Conservation (phyloP, 306 rosid species). For the Hippophae tibetana region DNA sequence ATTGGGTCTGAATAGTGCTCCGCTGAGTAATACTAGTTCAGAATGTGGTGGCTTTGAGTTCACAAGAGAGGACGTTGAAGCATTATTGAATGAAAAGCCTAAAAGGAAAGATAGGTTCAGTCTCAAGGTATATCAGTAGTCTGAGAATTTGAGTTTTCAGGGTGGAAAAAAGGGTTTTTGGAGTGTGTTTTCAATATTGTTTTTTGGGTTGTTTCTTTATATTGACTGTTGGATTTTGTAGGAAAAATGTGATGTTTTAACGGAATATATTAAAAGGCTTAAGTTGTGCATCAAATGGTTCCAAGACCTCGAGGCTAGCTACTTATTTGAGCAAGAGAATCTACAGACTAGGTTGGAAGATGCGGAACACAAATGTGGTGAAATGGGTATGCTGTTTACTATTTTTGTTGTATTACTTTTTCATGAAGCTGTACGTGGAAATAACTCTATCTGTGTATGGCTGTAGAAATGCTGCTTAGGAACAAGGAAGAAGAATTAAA, state of each 20-base stretch:
- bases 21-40: slow-evolving; percentile 81
- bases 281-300: slow-evolving; percentile 91
- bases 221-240: slow-evolving; percentile 20
- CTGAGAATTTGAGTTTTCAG: slow-evolving; percentile 17
- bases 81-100: slow-evolving; percentile 64
- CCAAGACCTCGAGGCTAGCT: slow-evolving; percentile 81
- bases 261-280: slow-evolving; percentile 83
- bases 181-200: slow-evolving; percentile 5
- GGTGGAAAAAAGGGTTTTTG: slow-evolving; percentile 1
- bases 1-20: slow-evolving; percentile 62
- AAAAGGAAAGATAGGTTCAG: slow-evolving; percentile 86
- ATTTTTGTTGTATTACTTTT: slow-evolving; percentile 1
- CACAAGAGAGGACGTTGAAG: slow-evolving; percentile 86
- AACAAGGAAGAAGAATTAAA: slow-evolving; percentile 89
- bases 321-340: slow-evolving; percentile 70
- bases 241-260: slow-evolving; percentile 95
- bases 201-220: slow-evolving; percentile 1
- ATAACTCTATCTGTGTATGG: slow-evolving; percentile 13
- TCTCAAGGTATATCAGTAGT: slow-evolving; percentile 59
- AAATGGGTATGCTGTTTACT: slow-evolving; percentile 44
- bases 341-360: slow-evolving; percentile 53
- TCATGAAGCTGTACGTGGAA: slow-evolving; percentile 3
- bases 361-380: slow-evolving; percentile 56
- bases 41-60: slow-evolving; percentile 75
- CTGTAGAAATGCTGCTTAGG: slow-evolving; percentile 49